A percentile compares a stretch with the other conserved stretches of the same genome.
These are phyloP conservation scores for Lactarius evosmus DNA, from an alignment of 768 basidiomycete genomes.

Conservation along the genomic window DNA sequence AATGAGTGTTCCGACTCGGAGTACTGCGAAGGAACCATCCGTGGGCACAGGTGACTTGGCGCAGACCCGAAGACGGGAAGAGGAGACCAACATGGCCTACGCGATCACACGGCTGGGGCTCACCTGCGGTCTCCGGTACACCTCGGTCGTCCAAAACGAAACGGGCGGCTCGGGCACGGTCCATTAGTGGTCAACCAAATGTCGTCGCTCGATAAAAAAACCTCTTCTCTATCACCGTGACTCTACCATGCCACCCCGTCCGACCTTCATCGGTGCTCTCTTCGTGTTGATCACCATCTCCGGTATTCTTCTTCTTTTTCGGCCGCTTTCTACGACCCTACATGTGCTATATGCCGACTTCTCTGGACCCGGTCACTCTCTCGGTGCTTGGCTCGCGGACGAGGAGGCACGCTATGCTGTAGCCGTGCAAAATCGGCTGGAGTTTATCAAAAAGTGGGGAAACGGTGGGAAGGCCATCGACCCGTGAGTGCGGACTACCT, in stretches of 20 bases:
- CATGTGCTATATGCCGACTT: neutral
- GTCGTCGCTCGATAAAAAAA: no score
- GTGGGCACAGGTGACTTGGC: neutral
- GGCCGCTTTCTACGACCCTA: neutral
- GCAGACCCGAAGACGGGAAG: neutral
- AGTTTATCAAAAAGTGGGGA: slow-evolving; percentile 15
- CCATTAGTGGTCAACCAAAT: no score
- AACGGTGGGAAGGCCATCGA: neutral
- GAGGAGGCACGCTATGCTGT: slow-evolving; percentile 9
- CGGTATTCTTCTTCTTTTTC: neutral
- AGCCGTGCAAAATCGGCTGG: neutral
- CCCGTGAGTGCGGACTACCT: neutral
- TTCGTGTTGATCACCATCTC: neutral
- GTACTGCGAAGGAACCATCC: neutral
- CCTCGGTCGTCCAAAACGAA: no score
- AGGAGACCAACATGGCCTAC: neutral
- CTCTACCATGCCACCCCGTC: slow-evolving; percentile 2
- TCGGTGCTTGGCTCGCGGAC: slow-evolving; percentile 3
- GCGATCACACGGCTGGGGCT: neutral
- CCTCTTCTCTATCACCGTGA: no score
- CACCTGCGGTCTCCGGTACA: no score
- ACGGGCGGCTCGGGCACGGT: no score
- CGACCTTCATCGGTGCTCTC: neutral
- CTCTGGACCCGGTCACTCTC: neutral
- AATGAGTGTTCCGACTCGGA: neutral